Percentiles rank a stretch among this genome's conserved stretches.
phyloP scores from a whole-genome alignment of 2,329 filamentous ascomycete genomes.

The Neofusicoccum ribis region DNA sequence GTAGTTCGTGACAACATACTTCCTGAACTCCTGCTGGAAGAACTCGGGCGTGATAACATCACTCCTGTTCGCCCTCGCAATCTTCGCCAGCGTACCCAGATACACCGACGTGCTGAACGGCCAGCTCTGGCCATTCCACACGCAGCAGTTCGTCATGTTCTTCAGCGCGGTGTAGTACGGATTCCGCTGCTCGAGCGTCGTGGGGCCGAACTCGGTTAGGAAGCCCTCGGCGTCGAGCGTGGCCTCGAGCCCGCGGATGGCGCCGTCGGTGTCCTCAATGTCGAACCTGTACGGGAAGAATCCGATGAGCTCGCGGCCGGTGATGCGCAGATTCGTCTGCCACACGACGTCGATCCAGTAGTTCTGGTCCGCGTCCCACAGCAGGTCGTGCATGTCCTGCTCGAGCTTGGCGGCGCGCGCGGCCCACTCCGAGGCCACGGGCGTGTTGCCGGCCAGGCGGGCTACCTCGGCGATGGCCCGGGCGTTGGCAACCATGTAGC shows the following conservation, averaged over 20 bases:
- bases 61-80: conserved; percentile 27
- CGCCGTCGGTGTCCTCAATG: conserved; percentile 31
- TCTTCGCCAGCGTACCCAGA: conserved; percentile 55
- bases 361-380: conserved; percentile 42
- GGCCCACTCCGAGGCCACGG: conserved; percentile 34
- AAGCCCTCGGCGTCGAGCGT: conserved; percentile 41
- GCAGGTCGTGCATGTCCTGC: conserved; percentile 34
- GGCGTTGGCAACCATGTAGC: conserved; percentile 48
- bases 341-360: conserved; percentile 45
- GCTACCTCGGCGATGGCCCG: conserved; percentile 43
- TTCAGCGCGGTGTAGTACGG: conserved; percentile 44
- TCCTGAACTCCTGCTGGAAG: conserved; percentile 41
- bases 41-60: conserved; percentile 38
- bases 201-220: conserved; percentile 42
- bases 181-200: conserved; percentile 35
- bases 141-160: conserved; percentile 27
- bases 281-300: conserved; percentile 46
- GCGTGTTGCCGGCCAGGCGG: conserved; percentile 33
- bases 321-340: conserved; percentile 37
- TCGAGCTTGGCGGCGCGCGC: conserved; percentile 38
- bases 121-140: conserved; percentile 21
- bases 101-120: not conserved
- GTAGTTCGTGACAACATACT: conserved; percentile 44
- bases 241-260: conserved; percentile 32
- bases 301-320: conserved; percentile 45